Evolutionary conservation across 139 green algal genomes (phyloP), one percentile per base, ranked within the genome.

Genomic region (Chlorokybus atmophyticus): DNA sequence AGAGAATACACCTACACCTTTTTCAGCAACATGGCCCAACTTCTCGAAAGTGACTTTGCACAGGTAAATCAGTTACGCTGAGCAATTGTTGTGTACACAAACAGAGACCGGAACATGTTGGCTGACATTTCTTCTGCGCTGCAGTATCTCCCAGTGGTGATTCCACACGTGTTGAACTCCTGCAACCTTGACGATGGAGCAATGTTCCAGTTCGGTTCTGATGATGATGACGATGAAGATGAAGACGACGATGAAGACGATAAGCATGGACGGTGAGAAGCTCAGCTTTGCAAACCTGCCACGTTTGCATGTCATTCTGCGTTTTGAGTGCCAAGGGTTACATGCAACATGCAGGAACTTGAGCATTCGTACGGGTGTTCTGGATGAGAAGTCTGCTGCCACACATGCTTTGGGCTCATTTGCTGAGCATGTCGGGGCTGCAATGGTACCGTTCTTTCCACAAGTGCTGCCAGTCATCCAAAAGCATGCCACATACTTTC

Each of bases 361-460:
- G 24, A 52, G 29, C 59, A 78, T 69, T n/a, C 52, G 60, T 8
- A 69, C 60, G 26, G 81, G 71, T 21, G 72, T 89, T 10, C 54
- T 87, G 64, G 82, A 89, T 23, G 82, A 89, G 62, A 87, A 86
- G 60, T 67, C 63, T 0, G 66, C 79, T 0, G 79, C 81, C 0
- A 65, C 40, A 26, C 23, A 75, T 19, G 83, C 80, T 0, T 61
- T 90, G 35, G 78, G 79, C 4, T 8, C 50, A 17, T 88, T 83
- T 50, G 76, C 83, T 2, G 47, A 74, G 21, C 40, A 71, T 25
- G 66, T 53, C 23, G 56, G 62, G 2, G 41, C 60, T 0, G 64
- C 63, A 28, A 83, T 85, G 55, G 42, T 59, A 39, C 69, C 79
- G 1, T 80, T 71, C 52, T 25, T 79, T n/a, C 67, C 76, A 40